These are phyloP conservation scores for Sordariomycetes sp. DNA, from an alignment of 2,329 filamentous ascomycete species.

Conservation along the genomic window DNA sequence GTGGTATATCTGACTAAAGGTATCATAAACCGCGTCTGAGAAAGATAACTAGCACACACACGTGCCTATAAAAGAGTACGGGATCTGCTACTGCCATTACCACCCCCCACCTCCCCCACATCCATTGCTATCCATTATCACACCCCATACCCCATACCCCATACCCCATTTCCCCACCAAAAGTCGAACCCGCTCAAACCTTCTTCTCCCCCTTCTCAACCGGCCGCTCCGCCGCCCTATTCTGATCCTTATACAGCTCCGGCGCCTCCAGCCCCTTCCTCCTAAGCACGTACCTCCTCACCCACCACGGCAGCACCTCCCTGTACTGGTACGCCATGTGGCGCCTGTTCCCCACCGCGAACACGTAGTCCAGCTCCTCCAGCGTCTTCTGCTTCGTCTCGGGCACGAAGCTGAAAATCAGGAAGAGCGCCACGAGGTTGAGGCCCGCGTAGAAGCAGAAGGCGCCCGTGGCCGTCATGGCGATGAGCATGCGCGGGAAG, in stretches of 20 bases:
- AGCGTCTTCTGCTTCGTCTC: constrained; percentile 48
- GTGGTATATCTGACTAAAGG: too few species aligned
- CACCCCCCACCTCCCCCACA: too few species aligned
- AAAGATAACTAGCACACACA: too few species aligned
- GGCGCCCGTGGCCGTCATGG: constrained; percentile 21
- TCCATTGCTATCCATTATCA: too few species aligned
- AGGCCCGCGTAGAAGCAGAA: constrained; percentile 42
- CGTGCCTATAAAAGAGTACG: too few species aligned
- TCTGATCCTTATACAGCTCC: constrained; percentile 7
- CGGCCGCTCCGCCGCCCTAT: background rate
- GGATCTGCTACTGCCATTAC: too few species aligned
- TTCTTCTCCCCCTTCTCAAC: background rate
- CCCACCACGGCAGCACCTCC: constrained; percentile 24
- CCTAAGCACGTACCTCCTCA: constrained; percentile 15
- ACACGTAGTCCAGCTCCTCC: constrained; percentile 39
- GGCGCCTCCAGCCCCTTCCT: constrained; percentile 6
- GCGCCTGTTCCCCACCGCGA: constrained; percentile 27
- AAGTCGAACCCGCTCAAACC: too few species aligned
- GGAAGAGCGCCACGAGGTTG: constrained; percentile 40
- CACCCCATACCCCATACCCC: too few species aligned
- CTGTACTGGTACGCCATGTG: constrained; percentile 28
- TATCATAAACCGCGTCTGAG: too few species aligned
- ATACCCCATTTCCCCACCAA: too few species aligned
- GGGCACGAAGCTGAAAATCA: constrained; percentile 46
- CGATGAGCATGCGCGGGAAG: constrained; percentile 35